A percentile compares a stretch with the other conserved stretches of the same genome.
These are phyloP conservation scores for Cylindrotheca fusiformis DNA, from an alignment of 108 stramenopile species.

Conservation along the genomic window DNA sequence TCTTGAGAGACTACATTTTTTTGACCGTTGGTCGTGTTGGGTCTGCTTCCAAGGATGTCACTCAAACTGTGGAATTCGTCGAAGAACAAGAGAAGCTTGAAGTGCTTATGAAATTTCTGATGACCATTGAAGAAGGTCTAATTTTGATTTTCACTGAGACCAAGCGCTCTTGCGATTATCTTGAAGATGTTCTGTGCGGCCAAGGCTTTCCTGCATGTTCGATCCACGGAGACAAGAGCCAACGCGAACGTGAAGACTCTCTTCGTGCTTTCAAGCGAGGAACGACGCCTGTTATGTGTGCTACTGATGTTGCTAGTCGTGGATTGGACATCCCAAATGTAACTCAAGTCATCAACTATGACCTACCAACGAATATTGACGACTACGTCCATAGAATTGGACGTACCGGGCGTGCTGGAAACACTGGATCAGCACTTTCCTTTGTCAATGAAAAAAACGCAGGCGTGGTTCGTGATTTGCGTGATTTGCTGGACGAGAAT, in stretches of 20 bases:
- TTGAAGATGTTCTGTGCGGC: slow-evolving; percentile 87
- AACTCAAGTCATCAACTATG: slow-evolving; percentile 95
- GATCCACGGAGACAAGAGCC: slow-evolving; percentile 97
- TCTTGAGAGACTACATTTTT: slow-evolving; percentile 94
- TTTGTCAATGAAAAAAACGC: slow-evolving; percentile 92
- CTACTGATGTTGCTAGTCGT: slow-evolving; percentile 97
- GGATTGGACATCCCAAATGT: slow-evolving; percentile 99
- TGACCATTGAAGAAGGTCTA: slow-evolving; percentile 89
- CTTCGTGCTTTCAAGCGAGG: slow-evolving; percentile 84
- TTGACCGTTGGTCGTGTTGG: slow-evolving; percentile 97
- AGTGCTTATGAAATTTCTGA: slow-evolving; percentile 77
- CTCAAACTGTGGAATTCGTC: slow-evolving; percentile 91
- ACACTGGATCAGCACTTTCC: slow-evolving; percentile 89
- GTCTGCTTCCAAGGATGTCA: slow-evolving; percentile 88
- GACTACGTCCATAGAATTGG: slow-evolving; percentile 99
- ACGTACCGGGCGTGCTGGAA: slow-evolving; percentile 98
- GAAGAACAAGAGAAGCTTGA: slow-evolving; percentile 91
- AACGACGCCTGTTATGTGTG: slow-evolving; percentile 74
- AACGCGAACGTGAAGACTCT: slow-evolving; percentile 92
- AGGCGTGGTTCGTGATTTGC: slow-evolving; percentile 71
- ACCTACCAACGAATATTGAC: slow-evolving; percentile 93
- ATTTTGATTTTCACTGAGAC: slow-evolving; percentile 98
- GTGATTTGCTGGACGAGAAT: slow-evolving; percentile 84
- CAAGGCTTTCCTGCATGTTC: slow-evolving; percentile 91
- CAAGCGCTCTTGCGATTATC: slow-evolving; percentile 93